phyloP scores from a whole-genome alignment of 1,284 basidiomycete genomes.

The Paramarasmius palmivorus region DNA sequence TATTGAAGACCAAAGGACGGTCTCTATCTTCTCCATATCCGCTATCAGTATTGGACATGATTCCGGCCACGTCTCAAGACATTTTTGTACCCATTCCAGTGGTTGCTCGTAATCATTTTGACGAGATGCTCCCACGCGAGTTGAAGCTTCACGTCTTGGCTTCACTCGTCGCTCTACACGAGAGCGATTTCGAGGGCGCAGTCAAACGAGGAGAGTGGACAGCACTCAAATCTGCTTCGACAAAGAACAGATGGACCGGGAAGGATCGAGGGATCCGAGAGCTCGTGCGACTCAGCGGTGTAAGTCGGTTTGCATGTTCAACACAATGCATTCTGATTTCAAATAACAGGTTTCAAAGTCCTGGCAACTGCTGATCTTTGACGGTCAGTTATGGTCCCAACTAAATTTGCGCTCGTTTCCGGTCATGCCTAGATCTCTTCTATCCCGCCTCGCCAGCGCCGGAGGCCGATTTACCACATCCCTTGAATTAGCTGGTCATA shows the following conservation, averaged over 20 bases:
- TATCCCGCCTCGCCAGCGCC: slow-evolving; percentile 49
- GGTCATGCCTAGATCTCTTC: slow-evolving; percentile 46
- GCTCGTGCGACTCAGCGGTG: slow-evolving; percentile 77
- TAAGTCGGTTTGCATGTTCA: slow-evolving; percentile 39
- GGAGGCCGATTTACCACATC: slow-evolving; percentile 68
- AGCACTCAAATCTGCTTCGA: slow-evolving; percentile 52
- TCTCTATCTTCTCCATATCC: slow-evolving; percentile 67
- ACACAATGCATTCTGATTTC: background rate
- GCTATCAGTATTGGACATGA: slow-evolving; percentile 54
- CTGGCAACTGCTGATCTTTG: slow-evolving; percentile 80
- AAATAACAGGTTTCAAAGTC: slow-evolving; percentile 71
- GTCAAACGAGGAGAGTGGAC: slow-evolving; percentile 54
- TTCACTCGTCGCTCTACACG: slow-evolving; percentile 52
- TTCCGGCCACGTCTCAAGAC: slow-evolving; percentile 47
- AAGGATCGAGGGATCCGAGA: slow-evolving; percentile 72
- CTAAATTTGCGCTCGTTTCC: slow-evolving; percentile 66
- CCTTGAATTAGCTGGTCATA: slow-evolving; percentile 70
- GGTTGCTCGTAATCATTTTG: slow-evolving; percentile 57
- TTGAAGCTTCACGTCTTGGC: slow-evolving; percentile 67
- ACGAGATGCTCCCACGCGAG: slow-evolving; percentile 72
- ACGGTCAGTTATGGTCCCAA: slow-evolving; percentile 84
- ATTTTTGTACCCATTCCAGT: slow-evolving; percentile 49
- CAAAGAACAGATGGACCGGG: slow-evolving; percentile 69
- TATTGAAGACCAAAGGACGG: slow-evolving; percentile 51
- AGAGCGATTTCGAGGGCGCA: slow-evolving; percentile 49